Conservation (phyloP, 2,329 filamentous ascomycete genomes). For the Phialophora macrospora region DNA sequence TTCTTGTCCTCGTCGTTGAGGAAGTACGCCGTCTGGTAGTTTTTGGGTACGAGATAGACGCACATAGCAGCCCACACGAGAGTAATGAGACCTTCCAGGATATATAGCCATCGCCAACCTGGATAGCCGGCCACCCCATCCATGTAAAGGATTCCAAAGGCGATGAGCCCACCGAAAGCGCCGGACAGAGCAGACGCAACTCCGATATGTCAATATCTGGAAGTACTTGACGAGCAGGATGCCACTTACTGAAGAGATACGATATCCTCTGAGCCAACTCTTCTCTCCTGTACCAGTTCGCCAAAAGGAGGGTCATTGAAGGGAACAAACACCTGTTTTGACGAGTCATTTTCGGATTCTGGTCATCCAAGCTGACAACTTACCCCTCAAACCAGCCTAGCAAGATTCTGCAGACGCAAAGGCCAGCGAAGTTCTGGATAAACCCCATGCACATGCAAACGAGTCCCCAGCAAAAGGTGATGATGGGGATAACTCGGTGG, state of each 20-base stretch:
- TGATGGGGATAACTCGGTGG: slow-evolving; percentile 47
- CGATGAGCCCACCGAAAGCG: slow-evolving; percentile 38
- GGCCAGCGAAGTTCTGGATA: slow-evolving; percentile 47
- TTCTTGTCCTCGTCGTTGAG: slow-evolving; percentile 43
- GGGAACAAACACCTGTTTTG: slow-evolving; percentile 44
- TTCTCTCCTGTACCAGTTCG: slow-evolving; percentile 50
- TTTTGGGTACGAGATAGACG: slow-evolving; percentile 42
- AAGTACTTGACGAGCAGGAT: background rate
- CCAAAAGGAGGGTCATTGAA: slow-evolving; percentile 48
- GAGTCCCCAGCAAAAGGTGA: slow-evolving; percentile 56
- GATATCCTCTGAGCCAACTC: slow-evolving; percentile 51
- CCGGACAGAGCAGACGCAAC: slow-evolving; percentile 33
- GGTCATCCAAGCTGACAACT: background rate
- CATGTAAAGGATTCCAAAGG: slow-evolving; percentile 48
- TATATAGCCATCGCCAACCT: slow-evolving; percentile 42
- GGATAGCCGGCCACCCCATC: slow-evolving; percentile 53
- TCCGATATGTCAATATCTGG: slow-evolving; percentile 15
- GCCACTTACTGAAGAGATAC: slow-evolving; percentile 45
- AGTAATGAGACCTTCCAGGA: slow-evolving; percentile 44
- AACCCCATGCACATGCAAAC: slow-evolving; percentile 56
- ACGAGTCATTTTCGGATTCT: background rate
- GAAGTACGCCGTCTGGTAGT: slow-evolving; percentile 44
- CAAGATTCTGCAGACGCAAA: slow-evolving; percentile 51
- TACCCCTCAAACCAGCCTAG: slow-evolving; percentile 47
- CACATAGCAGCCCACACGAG: slow-evolving; percentile 39